Conservation (phyloP, 2,329 filamentous ascomycete species). For the Colletotrichum simmondsii region DNA sequence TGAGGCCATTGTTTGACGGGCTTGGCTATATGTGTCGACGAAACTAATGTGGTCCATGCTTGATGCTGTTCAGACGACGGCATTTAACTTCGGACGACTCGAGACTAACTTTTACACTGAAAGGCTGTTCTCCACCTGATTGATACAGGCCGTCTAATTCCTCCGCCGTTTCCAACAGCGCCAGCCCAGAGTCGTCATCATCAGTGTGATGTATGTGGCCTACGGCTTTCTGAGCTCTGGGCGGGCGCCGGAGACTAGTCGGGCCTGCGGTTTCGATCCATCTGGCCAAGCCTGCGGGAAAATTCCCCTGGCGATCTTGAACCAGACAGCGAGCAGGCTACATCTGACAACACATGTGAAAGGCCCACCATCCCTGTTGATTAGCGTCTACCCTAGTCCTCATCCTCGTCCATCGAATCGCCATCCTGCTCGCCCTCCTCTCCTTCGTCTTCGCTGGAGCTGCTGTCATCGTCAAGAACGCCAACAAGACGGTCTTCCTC, state of each 20-base stretch:
- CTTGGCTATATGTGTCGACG: slow-evolving; percentile 18
- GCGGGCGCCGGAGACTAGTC: neutral
- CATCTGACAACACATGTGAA: neutral
- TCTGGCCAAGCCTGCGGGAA: slow-evolving; percentile 3
- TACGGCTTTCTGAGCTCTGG: neutral
- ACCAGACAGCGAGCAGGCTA: neutral
- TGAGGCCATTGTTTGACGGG: slow-evolving; percentile 13
- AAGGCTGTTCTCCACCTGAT: slow-evolving; percentile 14
- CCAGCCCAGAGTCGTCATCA: slow-evolving; percentile 4
- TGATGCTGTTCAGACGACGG: slow-evolving; percentile 19
- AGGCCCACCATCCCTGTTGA: neutral
- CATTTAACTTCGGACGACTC: slow-evolving; percentile 21
- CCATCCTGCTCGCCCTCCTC: slow-evolving; percentile 55
- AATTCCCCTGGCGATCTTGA: neutral
- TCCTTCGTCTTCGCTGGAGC: slow-evolving; percentile 72
- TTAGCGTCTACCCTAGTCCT: slow-evolving; percentile 25
- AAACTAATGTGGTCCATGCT: slow-evolving; percentile 15
- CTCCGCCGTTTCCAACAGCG: neutral
- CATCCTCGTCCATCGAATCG: slow-evolving; percentile 70
- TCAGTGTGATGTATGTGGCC: neutral
- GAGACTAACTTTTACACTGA: slow-evolving; percentile 13
- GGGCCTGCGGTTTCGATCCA: slow-evolving; percentile 11
- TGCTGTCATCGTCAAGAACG: slow-evolving; percentile 75
- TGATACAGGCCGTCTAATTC: neutral
- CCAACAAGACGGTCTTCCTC: slow-evolving; percentile 83